Evolutionary conservation across 139 green algal species (phyloP).

Genomic region (Coelastrella sp.): DNA sequence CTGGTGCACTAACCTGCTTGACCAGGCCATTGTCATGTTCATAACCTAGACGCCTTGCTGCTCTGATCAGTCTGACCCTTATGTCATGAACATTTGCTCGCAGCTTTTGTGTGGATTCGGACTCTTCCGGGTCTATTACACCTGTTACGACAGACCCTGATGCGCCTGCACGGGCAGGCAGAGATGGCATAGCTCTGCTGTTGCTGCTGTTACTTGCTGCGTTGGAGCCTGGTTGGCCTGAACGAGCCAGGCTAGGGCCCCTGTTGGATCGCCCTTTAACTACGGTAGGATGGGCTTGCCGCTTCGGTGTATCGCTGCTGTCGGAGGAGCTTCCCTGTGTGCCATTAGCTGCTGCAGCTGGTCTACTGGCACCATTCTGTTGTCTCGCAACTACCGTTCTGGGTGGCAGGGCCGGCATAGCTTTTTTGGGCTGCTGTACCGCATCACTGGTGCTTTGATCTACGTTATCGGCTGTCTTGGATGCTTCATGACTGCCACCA

Average conservation of each 20-base stretch:
- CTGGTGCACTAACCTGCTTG: constrained; percentile 59
- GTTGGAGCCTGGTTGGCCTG: background rate
- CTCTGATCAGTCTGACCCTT: constrained; percentile 61
- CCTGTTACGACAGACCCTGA: background rate
- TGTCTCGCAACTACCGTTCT: background rate
- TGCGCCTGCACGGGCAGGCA: background rate
- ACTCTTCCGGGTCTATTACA: constrained; percentile 64
- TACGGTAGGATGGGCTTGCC: background rate
- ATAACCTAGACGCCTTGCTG: constrained; percentile 61
- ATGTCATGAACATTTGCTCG: constrained; percentile 53
- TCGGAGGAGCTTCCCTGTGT: background rate
- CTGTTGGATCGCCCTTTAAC: constrained; percentile 9
- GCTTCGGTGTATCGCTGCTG: background rate
- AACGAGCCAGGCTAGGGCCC: background rate
- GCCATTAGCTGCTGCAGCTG: background rate
- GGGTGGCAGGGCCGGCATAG: constrained; percentile 15
- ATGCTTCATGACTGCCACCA: background rate
- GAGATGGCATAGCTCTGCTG: background rate
- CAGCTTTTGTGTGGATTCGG: constrained; percentile 52
- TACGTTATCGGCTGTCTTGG: background rate
- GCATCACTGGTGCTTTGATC: no score
- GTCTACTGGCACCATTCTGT: background rate
- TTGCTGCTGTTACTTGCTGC: constrained; percentile 6
- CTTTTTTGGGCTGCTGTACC: background rate
- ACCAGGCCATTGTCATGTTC: constrained; percentile 67